Base-by-base conservation (phyloP, 2,329 filamentous ascomycete species). In the Elsinoe australis region DNA sequence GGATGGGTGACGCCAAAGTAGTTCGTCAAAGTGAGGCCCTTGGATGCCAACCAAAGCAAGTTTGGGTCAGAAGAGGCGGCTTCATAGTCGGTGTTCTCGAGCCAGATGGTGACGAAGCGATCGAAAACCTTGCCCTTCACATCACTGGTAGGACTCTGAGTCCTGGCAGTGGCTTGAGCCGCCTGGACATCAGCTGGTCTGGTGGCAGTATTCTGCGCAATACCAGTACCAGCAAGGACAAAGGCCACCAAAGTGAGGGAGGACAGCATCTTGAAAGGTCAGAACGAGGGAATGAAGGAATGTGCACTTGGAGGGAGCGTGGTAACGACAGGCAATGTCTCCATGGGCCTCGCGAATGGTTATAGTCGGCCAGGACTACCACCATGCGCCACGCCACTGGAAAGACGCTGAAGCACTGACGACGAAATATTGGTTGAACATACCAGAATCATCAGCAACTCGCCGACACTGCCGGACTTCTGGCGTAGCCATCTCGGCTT, bases 41-140 rank as follows among this genome's bases (percentile, higher is more conserved):
- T 72, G 52, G 68, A 65, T 8, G 79, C 78, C 17, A 84, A 67
- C 67, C 67, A 79, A 32, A 66, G 61, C 15, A 82, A 67, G 60
- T 78, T 79, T 38, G 76, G 72, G 61, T 88, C 82, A 12, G 72
- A 75, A 29, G 70, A 69, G 1, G 83, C 79, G 58, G 80, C 75
- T 46, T 78, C 73, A 55, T 76, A 88, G 64, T 78, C 72, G 41
- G 80, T 85, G 62, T 89, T 89, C 69, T 89, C 85, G 39, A 87
- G 73, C 80, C 82, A 89, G 63, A 89, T 79, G 50, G 80, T 76
- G 49, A 79, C 79, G 52, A 85, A 76, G 12, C 85, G 79, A 60
- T 87, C 76, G 60, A 89, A 89, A 0, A 74, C 79, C 60, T 82
- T 79, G 53, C 86, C 86, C 60, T 78, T 73, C 45, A 88, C 79